Conservation (phyloP, 2,329 filamentous ascomycete genomes). For the Neofusicoccum kwambonambiense region DNA sequence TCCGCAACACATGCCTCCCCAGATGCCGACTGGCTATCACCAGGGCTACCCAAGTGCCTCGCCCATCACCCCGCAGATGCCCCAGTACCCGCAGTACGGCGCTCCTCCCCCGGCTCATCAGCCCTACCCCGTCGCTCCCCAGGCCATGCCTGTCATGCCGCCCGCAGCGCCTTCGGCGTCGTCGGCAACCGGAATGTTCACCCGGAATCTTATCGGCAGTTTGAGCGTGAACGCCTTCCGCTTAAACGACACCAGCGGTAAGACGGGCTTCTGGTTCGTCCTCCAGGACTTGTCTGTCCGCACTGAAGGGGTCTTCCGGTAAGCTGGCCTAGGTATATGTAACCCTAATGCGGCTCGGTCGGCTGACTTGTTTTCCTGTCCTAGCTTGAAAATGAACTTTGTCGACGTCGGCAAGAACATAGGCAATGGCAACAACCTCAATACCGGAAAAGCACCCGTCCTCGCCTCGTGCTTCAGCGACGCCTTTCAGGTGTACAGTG, state of each 20-base stretch:
- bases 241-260: slow-evolving; percentile 73
- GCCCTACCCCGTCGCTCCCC: slow-evolving; percentile 1
- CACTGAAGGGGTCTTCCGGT: slow-evolving; percentile 90
- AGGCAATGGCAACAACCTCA: slow-evolving; percentile 53
- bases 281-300: slow-evolving; percentile 92
- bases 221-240: slow-evolving; percentile 84
- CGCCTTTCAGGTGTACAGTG: slow-evolving; percentile 88
- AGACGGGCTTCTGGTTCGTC: slow-evolving; percentile 94
- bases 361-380: slow-evolving; percentile 20
- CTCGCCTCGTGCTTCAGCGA: slow-evolving; percentile 85
- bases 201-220: slow-evolving; percentile 90
- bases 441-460: slow-evolving; percentile 74
- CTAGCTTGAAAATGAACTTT: slow-evolving; percentile 69
- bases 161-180: slow-evolving; percentile 31
- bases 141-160: slow-evolving; percentile 6
- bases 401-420: slow-evolving; percentile 70
- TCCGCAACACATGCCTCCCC: slow-evolving; percentile 13
- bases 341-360: background rate
- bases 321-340: slow-evolving; percentile 32
- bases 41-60: slow-evolving; percentile 4
- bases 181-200: slow-evolving; percentile 80
- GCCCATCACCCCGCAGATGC: slow-evolving; percentile 16
- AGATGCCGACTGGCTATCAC: slow-evolving; percentile 1
- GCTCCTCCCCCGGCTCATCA: slow-evolving; percentile 11
- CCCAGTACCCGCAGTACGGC: slow-evolving; percentile 19